Conservation (phyloP, 768 basidiomycete genomes). For the Strobilomyces confusus region DNA sequence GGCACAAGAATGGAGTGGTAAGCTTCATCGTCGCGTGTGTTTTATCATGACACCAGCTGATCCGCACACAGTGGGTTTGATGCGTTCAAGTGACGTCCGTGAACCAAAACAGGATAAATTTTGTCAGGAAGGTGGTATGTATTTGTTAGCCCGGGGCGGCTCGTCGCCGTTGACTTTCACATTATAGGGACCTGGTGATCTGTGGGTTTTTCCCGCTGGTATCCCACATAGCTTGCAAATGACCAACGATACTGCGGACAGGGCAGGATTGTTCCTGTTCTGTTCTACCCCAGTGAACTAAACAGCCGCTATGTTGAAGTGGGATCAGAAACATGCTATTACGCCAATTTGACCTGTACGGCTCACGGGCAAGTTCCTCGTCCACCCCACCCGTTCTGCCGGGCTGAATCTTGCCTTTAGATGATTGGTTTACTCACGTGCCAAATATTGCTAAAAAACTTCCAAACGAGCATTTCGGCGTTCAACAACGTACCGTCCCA, state of each 20-base stretch:
- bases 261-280: conserved; percentile 49
- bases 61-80: conserved; percentile 39
- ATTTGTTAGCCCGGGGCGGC: not conserved
- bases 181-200: conserved; percentile 36
- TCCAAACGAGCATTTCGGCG: conserved; percentile 40
- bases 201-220: conserved; percentile 57
- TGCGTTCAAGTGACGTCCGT: conserved; percentile 42
- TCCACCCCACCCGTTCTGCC: not conserved
- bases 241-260: conserved; percentile 37
- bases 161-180: conserved; percentile 10
- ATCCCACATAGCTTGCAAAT: conserved; percentile 53
- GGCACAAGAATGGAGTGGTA: conserved; percentile 36
- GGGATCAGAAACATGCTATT: not conserved
- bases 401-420: not conserved
- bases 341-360: not conserved
- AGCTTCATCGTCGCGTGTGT: not conserved
- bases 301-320: too few relatives aligned
- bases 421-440: conserved; percentile 62
- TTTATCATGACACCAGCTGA: not conserved
- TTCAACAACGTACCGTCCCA: conserved; percentile 50
- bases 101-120: conserved; percentile 44
- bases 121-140: conserved; percentile 45
- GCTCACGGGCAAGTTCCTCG: conserved; percentile 25
- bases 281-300: not conserved
- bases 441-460: conserved; percentile 60